Evolutionary conservation across 2,329 filamentous ascomycete genomes (phyloP).

Genomic region (Phaeoacremonium minimum): DNA sequence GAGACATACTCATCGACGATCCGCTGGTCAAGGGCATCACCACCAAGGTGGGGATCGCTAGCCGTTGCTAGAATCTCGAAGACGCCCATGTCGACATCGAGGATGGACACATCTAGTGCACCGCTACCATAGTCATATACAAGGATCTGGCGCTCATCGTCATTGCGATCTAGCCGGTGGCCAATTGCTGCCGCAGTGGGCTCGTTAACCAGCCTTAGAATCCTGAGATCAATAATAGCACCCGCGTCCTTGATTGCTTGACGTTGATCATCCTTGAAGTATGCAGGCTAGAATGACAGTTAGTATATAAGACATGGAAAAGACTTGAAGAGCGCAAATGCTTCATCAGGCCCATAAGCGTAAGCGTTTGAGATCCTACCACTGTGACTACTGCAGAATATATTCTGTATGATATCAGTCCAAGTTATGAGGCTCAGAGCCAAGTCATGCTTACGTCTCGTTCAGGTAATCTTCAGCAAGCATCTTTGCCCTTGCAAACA

Average conservation of each 20-base stretch:
- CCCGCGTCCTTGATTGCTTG: not conserved
- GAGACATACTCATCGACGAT: not conserved
- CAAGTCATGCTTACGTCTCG: not conserved
- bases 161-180: not conserved
- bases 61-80: not conserved
- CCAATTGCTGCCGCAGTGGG: not conserved
- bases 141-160: not conserved
- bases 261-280: not conserved
- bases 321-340: too few relatives aligned
- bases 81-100: constrained; percentile 1
- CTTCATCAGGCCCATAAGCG: too few relatives aligned
- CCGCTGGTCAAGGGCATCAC: not conserved
- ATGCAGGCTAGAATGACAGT: too few relatives aligned
- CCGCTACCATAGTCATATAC: not conserved
- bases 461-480: not conserved
- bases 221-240: not conserved
- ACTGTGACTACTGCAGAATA: too few relatives aligned
- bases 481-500: not conserved
- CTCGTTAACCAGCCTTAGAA: not conserved
- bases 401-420: too few relatives aligned
- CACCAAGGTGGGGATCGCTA: not conserved
- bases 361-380: too few relatives aligned
- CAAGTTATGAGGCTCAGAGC: too few relatives aligned
- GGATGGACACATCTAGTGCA: not conserved
- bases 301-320: too few relatives aligned